Percentiles rank a stretch among this genome's conserved stretches.
Evolutionary conservation across 495 filamentous ascomycete species (phyloP).

Genomic region (Tuber melanosporum): DNA sequence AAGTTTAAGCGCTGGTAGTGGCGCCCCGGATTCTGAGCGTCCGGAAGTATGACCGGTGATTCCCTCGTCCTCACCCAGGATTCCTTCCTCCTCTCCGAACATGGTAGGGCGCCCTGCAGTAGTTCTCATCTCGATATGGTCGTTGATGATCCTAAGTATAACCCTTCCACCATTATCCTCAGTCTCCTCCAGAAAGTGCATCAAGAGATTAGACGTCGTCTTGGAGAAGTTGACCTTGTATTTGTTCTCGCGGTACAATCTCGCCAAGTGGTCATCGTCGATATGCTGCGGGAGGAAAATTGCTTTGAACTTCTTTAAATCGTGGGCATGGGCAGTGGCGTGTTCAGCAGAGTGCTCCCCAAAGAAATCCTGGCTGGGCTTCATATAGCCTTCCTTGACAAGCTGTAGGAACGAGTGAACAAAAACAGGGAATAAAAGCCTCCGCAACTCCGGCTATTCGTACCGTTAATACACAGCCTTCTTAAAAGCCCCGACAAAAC

Average conservation of each 20-base stretch:
- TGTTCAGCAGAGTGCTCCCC: conserved; percentile 61
- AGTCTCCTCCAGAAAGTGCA: conserved; percentile 81
- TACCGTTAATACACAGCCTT: not conserved
- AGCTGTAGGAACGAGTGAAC: conserved; percentile 86
- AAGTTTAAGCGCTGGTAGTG: conserved; percentile 58
- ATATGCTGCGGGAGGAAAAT: conserved; percentile 73
- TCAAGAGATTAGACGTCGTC: conserved; percentile 67
- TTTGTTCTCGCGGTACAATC: conserved; percentile 72
- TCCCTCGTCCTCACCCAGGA: conserved; percentile 78
- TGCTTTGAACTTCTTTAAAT: conserved; percentile 60
- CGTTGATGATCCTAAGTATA: conserved; percentile 67
- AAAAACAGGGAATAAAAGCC: conserved; percentile 85
- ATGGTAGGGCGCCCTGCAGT: conserved; percentile 54
- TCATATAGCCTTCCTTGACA: conserved; percentile 61
- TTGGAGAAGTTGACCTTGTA: conserved; percentile 82
- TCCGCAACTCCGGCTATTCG: conserved; percentile 69
- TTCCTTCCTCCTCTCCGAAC: conserved; percentile 54
- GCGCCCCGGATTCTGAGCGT: conserved; percentile 65
- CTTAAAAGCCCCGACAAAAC: conserved; percentile 39
- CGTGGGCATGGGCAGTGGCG: conserved; percentile 65
- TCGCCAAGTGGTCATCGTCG: conserved; percentile 60
- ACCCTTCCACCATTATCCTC: conserved; percentile 68
- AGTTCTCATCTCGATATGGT: conserved; percentile 63
- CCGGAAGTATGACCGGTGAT: conserved; percentile 88
- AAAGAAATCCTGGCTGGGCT: conserved; percentile 67